Evolutionary conservation across 2,329 filamentous ascomycete species (phyloP).

Genomic region (Beauveria sp.): DNA sequence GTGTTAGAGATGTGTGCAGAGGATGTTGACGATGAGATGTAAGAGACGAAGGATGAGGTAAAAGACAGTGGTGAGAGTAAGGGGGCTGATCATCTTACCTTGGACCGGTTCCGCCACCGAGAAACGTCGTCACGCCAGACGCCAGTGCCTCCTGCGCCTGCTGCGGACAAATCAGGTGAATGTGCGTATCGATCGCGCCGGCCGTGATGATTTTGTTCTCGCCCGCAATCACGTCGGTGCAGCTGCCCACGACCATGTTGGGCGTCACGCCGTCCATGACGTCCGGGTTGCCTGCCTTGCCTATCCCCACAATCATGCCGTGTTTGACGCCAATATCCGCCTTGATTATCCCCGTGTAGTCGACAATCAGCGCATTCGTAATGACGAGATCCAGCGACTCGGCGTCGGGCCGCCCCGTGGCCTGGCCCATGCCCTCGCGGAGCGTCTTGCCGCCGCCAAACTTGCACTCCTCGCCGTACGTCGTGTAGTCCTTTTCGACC

Average conservation of each 20-base stretch:
- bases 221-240: slow-evolving; percentile 85
- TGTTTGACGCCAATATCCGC: slow-evolving; percentile 92
- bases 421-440: slow-evolving; percentile 92
- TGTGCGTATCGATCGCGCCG: slow-evolving; percentile 82
- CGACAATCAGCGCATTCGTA: slow-evolving; percentile 82
- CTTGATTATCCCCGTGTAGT: slow-evolving; percentile 92
- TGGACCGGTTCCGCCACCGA: slow-evolving; percentile 86
- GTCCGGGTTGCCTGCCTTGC: slow-evolving; percentile 95
- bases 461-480: slow-evolving; percentile 87
- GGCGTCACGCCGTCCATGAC: slow-evolving; percentile 82
- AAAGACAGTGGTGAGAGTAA: background rate
- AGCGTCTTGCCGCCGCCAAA: slow-evolving; percentile 94
- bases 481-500: slow-evolving; percentile 78
- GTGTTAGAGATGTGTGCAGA: background rate
- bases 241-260: slow-evolving; percentile 74
- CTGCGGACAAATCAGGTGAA: slow-evolving; percentile 93
- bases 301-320: slow-evolving; percentile 78
- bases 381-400: slow-evolving; percentile 79
- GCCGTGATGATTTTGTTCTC: slow-evolving; percentile 89
- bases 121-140: slow-evolving; percentile 82
- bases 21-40: background rate
- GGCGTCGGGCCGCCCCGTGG: slow-evolving; percentile 63
- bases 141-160: slow-evolving; percentile 78
- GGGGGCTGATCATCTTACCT: slow-evolving; percentile 40
- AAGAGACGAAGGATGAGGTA: background rate